These are phyloP conservation scores for Citeromyces siamensis DNA, from an alignment of 1,139 yeast species.

Conservation along the genomic window DNA sequence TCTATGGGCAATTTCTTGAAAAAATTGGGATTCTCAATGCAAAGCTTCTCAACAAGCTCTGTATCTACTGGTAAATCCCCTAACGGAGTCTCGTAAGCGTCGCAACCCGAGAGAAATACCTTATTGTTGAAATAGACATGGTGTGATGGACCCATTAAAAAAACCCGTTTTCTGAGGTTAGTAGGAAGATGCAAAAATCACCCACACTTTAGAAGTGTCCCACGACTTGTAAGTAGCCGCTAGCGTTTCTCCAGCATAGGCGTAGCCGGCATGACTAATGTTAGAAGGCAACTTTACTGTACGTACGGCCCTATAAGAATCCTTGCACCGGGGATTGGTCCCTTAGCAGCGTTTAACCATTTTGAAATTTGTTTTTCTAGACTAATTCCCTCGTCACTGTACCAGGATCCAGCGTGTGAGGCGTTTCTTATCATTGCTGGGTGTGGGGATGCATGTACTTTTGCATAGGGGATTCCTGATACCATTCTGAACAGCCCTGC, in stretches of 20 bases:
- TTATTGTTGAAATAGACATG: conserved; percentile 65
- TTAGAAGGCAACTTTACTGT: background rate
- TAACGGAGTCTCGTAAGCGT: conserved; percentile 64
- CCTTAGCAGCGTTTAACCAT: conserved; percentile 23
- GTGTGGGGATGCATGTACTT: too few species aligned
- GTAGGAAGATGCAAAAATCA: background rate
- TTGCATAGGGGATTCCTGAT: too few species aligned
- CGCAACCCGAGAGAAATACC: conserved; percentile 44
- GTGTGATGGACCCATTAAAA: conserved; percentile 89
- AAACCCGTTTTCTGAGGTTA: conserved; percentile 38
- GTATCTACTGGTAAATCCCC: conserved; percentile 64
- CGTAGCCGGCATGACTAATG: conserved; percentile 72
- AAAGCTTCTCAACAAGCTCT: conserved; percentile 25
- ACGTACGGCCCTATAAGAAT: conserved; percentile 39
- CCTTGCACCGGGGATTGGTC: conserved; percentile 40
- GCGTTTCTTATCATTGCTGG: conserved; percentile 28
- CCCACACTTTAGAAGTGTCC: conserved; percentile 37
- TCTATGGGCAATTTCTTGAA: conserved; percentile 46
- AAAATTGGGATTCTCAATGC: conserved; percentile 16
- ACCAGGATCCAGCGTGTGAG: conserved; percentile 90
- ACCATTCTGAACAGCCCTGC: too few species aligned
- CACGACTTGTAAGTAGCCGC: conserved; percentile 69
- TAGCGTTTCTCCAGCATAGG: conserved; percentile 67
- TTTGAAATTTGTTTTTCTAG: conserved; percentile 37
- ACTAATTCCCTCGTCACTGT: conserved; percentile 30